Evolutionary conservation across 495 filamentous ascomycete genomes (phyloP), one percentile per base, ranked within the genome.

Genomic region (Achaetomiella virescens): DNA sequence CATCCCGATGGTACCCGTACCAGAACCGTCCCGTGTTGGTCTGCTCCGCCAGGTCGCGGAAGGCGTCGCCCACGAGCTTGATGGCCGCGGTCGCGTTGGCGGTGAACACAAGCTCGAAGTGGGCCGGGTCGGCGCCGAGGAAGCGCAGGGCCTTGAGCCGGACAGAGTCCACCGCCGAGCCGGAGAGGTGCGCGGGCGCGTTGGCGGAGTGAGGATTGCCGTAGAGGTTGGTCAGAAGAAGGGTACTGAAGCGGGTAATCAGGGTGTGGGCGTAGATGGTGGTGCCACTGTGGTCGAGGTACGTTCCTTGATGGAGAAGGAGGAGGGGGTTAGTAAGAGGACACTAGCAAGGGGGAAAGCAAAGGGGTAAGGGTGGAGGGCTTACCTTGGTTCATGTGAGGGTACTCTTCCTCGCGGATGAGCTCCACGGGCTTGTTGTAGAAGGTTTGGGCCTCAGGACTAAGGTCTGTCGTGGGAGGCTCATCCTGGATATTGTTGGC

Each of bases 31-130:
- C 63, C 52, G 68, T 64, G 31, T 48, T 67, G 0, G 66, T 69
- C 54, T 70, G 69, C 65, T 76, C 71, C 6, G 74, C 73, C 47
- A 83, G 66, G 55, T 84, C 83, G 8, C 76, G 70, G 56, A 90
- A 85, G 31, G 73, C 75, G 17, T 88, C 85, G 9, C 76, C 78
- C 21, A 91, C 88, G 3, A 90, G 71, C 69, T 97, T 97, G 54
- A 96, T 87, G 12, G 81, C 92, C 1, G 90, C 91, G 0, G 92
- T 96, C 31, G 92, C 88, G 67, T 97, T 97, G 35, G 89, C 82
- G 54, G 91, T 88, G 68, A 97, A 97, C 21, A 96, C 80, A 17
- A 97, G 70, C 63, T 97, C 92, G 65, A 89, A 97, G 20, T 87
- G 77, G 6, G 83, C 79, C 1, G 90, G 89, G 60, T 90, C 82